A percentile compares a stretch with the other conserved stretches of the same genome.
Evolutionary conservation across 495 filamentous ascomycete genomes (phyloP).

Genomic region (Cryomyces minteri): DNA sequence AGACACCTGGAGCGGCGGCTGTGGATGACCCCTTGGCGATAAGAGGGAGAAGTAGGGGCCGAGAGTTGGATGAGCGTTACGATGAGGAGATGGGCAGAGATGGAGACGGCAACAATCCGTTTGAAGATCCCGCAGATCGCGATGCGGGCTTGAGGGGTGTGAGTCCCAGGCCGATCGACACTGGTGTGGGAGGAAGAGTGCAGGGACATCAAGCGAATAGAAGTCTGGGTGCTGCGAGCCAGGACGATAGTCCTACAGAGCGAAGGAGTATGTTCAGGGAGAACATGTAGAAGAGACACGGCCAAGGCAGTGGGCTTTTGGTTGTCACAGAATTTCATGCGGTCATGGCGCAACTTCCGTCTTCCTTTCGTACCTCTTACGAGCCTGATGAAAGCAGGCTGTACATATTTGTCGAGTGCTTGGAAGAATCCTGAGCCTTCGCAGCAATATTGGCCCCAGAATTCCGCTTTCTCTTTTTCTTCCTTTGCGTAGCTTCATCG

Average conservation of each 20-base stretch:
- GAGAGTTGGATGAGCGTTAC: conserved; percentile 18
- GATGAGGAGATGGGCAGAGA: conserved; percentile 15
- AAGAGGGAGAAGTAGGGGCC: conserved; percentile 14
- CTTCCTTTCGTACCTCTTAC: too few species aligned
- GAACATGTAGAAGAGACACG: conserved; percentile 17
- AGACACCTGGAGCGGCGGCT: neutral
- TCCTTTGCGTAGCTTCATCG: neutral
- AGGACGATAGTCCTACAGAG: conserved; percentile 28
- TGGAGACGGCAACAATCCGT: conserved; percentile 1
- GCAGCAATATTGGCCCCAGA: neutral
- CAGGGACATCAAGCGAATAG: conserved; percentile 3
- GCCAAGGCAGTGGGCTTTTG: too few species aligned
- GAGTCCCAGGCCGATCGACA: conserved; percentile 20
- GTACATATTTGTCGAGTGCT: neutral
- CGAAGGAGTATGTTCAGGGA: conserved; percentile 38
- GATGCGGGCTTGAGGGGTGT: conserved; percentile 19
- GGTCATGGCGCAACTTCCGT: too few species aligned
- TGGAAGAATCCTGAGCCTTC: neutral
- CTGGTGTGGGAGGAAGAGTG: conserved; percentile 3
- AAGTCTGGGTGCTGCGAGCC: conserved; percentile 16
- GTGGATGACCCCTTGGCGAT: conserved; percentile 7
- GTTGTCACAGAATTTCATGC: too few species aligned
- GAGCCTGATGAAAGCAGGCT: too few species aligned
- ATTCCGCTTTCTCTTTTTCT: neutral
- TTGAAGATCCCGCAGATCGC: conserved; percentile 14